Evolutionary conservation across 306 rosid species (phyloP).

Genomic region (Cicer yamashitae): DNA sequence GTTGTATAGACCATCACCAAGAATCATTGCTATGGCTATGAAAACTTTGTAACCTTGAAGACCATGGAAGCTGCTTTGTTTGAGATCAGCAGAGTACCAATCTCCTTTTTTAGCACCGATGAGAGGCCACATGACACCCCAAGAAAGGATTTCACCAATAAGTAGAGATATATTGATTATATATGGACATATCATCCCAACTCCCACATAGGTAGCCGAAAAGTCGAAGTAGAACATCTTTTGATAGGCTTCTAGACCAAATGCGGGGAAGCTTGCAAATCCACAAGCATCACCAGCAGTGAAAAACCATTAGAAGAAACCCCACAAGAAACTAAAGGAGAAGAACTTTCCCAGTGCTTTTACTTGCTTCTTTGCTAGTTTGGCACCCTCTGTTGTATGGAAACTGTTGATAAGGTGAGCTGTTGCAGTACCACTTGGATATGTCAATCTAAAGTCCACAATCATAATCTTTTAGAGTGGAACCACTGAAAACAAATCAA

Average conservation of each 20-base stretch:
- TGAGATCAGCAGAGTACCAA: conserved; percentile 56
- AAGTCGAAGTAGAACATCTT: conserved; percentile 53
- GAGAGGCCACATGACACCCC: conserved; percentile 70
- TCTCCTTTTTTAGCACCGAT: conserved; percentile 50
- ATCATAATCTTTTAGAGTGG: conserved; percentile 66
- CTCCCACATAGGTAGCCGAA: conserved; percentile 62
- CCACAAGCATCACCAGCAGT: conserved; percentile 61
- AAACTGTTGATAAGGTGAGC: conserved; percentile 65
- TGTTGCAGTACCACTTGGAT: conserved; percentile 69
- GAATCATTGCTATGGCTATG: conserved; percentile 63
- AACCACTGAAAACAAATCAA: conserved; percentile 60
- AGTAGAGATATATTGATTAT: conserved; percentile 55
- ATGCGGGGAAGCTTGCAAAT: conserved; percentile 54
- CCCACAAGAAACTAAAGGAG: conserved; percentile 58
- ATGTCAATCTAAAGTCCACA: conserved; percentile 55
- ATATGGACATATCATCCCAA: conserved; percentile 64
- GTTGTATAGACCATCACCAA: conserved; percentile 63
- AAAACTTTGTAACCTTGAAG: conserved; percentile 64
- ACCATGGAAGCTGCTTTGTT: conserved; percentile 47
- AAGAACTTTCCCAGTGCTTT: conserved; percentile 55
- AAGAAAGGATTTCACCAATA: conserved; percentile 59
- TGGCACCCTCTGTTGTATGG: conserved; percentile 63
- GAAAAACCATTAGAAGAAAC: conserved; percentile 64
- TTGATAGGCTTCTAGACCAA: conserved; percentile 58
- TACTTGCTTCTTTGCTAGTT: conserved; percentile 62